phyloP scores from a whole-genome alignment of 106 monocot genomes.

The Dendrobium catenatum region DNA sequence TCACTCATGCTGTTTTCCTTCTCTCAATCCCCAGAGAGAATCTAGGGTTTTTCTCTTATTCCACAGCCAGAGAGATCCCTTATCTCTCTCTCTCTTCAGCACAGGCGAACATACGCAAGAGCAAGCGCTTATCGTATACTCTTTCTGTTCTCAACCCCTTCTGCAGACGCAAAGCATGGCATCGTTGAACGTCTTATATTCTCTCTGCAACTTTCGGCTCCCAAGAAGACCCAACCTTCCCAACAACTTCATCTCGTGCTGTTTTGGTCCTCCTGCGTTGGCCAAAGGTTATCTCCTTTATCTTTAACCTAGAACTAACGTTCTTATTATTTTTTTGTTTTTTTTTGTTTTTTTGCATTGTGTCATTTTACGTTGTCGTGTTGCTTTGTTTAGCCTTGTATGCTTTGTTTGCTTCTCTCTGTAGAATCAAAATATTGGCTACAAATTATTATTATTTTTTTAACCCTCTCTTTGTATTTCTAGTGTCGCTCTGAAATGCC shows the following conservation, averaged over 20 bases:
- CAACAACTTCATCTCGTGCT: conserved; percentile 24
- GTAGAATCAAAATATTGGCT: background rate
- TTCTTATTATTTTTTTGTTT: background rate
- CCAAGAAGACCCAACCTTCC: conserved; percentile 13
- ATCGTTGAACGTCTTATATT: conserved; percentile 34
- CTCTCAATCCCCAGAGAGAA: background rate
- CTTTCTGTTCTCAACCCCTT: background rate
- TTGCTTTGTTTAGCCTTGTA: background rate
- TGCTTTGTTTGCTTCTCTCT: background rate
- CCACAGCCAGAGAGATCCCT: background rate
- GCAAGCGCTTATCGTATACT: background rate
- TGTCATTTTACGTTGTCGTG: background rate
- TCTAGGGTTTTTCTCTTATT: background rate
- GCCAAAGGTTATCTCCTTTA: conserved; percentile 23
- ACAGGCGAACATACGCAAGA: background rate
- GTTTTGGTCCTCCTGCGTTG: conserved; percentile 22
- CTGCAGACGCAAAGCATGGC: conserved; percentile 19
- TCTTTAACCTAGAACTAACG: background rate
- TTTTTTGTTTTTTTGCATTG: background rate
- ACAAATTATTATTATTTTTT: background rate
- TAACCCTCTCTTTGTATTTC: background rate
- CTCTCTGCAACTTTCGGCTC: conserved; percentile 45
- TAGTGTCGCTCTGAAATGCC: background rate
- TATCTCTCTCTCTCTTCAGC: background rate
- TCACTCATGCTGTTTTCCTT: no score